Evolutionary conservation across 139 green algal genomes (phyloP).

Genomic region (Marvania coccoides): DNA sequence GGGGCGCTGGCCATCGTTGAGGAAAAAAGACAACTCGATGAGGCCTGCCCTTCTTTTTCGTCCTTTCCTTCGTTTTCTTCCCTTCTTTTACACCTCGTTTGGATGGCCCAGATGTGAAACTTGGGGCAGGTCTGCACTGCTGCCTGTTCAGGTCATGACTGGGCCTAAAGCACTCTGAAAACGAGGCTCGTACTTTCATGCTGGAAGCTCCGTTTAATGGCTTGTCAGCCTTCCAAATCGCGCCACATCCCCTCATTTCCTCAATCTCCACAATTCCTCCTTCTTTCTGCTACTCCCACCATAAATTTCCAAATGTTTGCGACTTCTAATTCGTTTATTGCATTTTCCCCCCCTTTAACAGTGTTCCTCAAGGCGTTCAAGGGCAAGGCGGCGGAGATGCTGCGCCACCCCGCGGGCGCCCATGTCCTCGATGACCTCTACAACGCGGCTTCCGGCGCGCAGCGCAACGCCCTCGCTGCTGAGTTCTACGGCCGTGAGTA

Average conservation of each 20-base stretch:
- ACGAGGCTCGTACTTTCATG: neutral
- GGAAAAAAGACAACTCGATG: conserved; percentile 19
- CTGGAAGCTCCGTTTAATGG: neutral
- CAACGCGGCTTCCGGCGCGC: conserved; percentile 26
- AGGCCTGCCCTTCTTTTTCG: conserved; percentile 3
- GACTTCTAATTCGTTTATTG: neutral
- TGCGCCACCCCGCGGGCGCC: conserved; percentile 71
- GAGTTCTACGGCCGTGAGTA: conserved; percentile 78
- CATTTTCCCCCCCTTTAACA: conserved; percentile 20
- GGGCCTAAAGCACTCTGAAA: conserved; percentile 37
- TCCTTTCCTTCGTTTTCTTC: neutral
- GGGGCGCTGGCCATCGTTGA: neutral
- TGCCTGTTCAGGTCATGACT: conserved; percentile 40
- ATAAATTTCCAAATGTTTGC: too few relatives aligned
- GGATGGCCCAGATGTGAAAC: conserved; percentile 45
- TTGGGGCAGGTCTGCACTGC: neutral
- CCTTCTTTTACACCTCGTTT: neutral
- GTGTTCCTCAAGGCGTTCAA: conserved; percentile 57
- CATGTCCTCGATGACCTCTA: conserved; percentile 80
- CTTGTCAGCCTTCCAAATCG: conserved; percentile 8
- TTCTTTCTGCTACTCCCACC: conserved; percentile 8
- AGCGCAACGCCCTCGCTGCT: conserved; percentile 60
- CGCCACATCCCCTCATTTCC: neutral
- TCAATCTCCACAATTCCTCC: neutral
- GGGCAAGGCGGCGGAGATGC: conserved; percentile 61